Base-by-base conservation (phyloP, 192 early-diverging fungal species). In the Backusella parvicylindrica region DNA sequence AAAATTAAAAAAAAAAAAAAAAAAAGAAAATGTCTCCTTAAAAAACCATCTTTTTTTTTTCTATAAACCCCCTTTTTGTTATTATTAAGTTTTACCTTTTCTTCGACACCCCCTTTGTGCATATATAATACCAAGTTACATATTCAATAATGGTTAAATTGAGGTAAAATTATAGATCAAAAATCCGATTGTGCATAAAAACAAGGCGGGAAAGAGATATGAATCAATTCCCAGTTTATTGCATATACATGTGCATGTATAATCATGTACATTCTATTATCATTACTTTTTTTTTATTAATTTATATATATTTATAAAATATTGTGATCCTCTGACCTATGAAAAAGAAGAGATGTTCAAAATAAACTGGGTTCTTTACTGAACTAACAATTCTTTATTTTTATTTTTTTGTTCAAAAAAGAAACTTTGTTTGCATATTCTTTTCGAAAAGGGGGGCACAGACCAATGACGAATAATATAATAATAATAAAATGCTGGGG, bases 271-370 rank as follows among this genome's bases (percentile, higher is more conserved):
- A 56, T 56, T 23, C 11, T 23, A 41, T 56, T 23, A 2, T 23
- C 23, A 23, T 56, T 23, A 23, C n/a, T n/a, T n/a, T n/a, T n/a
- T n/a, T n/a, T n/a, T 23, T 26, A 56, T 56, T 56, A 56, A 56
- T 56, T 56, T 56, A 56, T 56, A 56, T 50, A 50, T 56, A 56
- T 56, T 56, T 56, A 56, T 56, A 56, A 56, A 56, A 56, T 56
- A 56, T 23, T 56, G 11, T 56, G 50, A 56, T 56, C 50, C 12
- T 21, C 21, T 56, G 50, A 56, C 50, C 23, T 53, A 53, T 53
- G 50, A 53, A 53, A 53, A 7, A 53, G 9, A 53, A 53, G 50
- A 53, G 21, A 53, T 53, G 8, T 7, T n/a, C 50, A n/a, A 9
- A 23, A 12, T 18, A 23, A 23, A 8, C 21, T 53, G 18, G 18